Conservation (phyloP, 169 alveolate genomes). For the Cryptosporidium viatorum region DNA sequence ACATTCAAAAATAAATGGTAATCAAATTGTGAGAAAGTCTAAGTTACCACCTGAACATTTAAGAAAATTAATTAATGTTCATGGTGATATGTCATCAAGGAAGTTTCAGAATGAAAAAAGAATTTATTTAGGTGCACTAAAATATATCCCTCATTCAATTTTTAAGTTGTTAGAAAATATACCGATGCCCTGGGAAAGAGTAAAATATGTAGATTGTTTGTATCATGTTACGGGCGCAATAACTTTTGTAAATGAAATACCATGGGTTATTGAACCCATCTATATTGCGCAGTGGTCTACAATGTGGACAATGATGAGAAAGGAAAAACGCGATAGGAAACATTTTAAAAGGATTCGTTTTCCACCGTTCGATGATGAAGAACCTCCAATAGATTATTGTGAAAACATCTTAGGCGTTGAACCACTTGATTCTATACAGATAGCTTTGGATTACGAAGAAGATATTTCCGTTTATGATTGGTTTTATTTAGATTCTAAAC, state of each 20-base stretch:
- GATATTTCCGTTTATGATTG: constrained; percentile 98
- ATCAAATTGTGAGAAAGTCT: constrained; percentile 76
- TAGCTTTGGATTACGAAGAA: constrained; percentile 98
- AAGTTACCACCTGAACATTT: constrained; percentile 98
- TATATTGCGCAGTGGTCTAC: constrained; percentile 99
- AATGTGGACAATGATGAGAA: constrained; percentile 99
- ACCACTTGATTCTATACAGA: constrained; percentile 98
- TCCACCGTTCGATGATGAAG: constrained; percentile 99
- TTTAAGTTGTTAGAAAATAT: constrained; percentile 97
- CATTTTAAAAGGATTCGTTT: constrained; percentile 99
- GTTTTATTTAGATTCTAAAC: constrained; percentile 93
- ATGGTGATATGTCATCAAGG: constrained; percentile 97
- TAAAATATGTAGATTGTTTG: constrained; percentile 94
- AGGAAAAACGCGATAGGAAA: constrained; percentile 98
- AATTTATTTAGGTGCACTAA: constrained; percentile 96
- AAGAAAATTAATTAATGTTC: constrained; percentile 97
- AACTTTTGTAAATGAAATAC: constrained; percentile 98
- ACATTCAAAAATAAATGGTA: neutral
- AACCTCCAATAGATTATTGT: constrained; percentile 99
- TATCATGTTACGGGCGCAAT: constrained; percentile 99
- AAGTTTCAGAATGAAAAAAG: constrained; percentile 98
- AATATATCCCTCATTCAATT: constrained; percentile 99
- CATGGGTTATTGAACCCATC: constrained; percentile 99
- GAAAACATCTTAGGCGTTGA: constrained; percentile 98
- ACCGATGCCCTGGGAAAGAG: constrained; percentile 99